These are phyloP conservation scores for Micromonas commoda DNA, from an alignment of 139 green algal species.

Conservation along the genomic window DNA sequence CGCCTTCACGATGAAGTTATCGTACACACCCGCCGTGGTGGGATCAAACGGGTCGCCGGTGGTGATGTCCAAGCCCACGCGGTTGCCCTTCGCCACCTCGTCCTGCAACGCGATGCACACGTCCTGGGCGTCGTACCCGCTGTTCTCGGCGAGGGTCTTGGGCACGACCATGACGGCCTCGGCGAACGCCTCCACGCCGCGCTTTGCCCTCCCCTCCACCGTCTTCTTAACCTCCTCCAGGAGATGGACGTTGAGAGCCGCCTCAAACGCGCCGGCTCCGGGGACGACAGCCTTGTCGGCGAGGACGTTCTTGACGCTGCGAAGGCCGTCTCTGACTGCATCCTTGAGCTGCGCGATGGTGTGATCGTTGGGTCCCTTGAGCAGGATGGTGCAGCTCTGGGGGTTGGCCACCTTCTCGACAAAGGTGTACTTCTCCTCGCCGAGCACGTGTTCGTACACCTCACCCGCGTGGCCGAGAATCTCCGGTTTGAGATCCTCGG, in stretches of 20 bases:
- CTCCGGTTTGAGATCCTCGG: conserved; percentile 76
- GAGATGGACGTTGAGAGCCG: conserved; percentile 69
- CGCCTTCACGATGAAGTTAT: conserved; percentile 95
- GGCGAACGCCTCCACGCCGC: conserved; percentile 93
- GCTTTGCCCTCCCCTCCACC: conserved; percentile 62
- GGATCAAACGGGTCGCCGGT: conserved; percentile 89
- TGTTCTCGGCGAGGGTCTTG: conserved; percentile 94
- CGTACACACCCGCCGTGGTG: conserved; percentile 72
- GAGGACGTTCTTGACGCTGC: conserved; percentile 92
- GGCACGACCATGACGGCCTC: conserved; percentile 88
- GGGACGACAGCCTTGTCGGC: conserved; percentile 74
- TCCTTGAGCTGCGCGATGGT: conserved; percentile 98
- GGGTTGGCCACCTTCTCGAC: conserved; percentile 89
- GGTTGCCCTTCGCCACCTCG: conserved; percentile 70
- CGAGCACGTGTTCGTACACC: conserved; percentile 97
- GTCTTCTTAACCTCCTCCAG: conserved; percentile 47
- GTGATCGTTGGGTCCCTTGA: conserved; percentile 95
- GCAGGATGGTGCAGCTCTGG: conserved; percentile 89
- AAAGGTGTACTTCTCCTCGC: conserved; percentile 99
- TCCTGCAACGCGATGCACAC: conserved; percentile 75
- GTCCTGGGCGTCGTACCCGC: conserved; percentile 81
- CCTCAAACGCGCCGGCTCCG: conserved; percentile 88
- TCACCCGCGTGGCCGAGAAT: conserved; percentile 66
- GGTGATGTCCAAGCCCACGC: conserved; percentile 80
- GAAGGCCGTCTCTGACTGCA: conserved; percentile 88